phyloP scores from a whole-genome alignment of 108 stramenopile species.

The Mayamaea pseudoterrestris region DNA sequence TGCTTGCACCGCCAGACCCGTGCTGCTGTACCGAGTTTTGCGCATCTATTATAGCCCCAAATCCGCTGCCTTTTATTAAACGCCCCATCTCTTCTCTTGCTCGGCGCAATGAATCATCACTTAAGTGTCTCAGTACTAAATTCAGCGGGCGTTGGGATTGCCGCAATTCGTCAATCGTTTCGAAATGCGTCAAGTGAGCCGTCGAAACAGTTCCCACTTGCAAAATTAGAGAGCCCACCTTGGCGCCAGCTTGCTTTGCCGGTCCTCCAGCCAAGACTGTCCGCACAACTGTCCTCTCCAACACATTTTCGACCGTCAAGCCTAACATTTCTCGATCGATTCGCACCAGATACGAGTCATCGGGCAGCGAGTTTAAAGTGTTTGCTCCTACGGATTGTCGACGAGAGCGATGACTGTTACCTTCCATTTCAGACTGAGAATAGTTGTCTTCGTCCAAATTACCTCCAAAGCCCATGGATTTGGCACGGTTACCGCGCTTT shows the following conservation, averaged over 20 bases:
- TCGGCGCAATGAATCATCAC: conserved; percentile 43
- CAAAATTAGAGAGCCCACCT: conserved; percentile 69
- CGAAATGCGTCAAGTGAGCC: conserved; percentile 76
- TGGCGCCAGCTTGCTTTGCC: conserved; percentile 71
- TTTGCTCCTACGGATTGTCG: too few relatives aligned
- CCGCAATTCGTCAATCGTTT: conserved; percentile 81
- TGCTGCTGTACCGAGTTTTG: conserved; percentile 6
- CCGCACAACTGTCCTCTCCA: conserved; percentile 79
- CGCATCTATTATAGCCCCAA: conserved; percentile 25
- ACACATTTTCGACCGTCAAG: conserved; percentile 82
- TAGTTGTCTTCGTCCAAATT: too few relatives aligned
- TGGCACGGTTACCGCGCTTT: too few relatives aligned
- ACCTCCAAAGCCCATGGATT: too few relatives aligned
- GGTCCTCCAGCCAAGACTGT: conserved; percentile 73
- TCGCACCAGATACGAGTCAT: conserved; percentile 43
- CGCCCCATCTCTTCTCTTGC: conserved; percentile 82
- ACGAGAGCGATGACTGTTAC: too few relatives aligned
- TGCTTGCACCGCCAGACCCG: neutral
- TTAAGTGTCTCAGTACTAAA: conserved; percentile 53
- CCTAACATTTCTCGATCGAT: conserved; percentile 83
- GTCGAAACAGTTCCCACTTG: conserved; percentile 77
- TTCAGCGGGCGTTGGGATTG: conserved; percentile 71
- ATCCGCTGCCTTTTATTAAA: conserved; percentile 62
- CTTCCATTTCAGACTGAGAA: too few relatives aligned
- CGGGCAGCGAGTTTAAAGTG: too few relatives aligned